A percentile compares a stretch with the other conserved stretches of the same genome.
phyloP scores from a whole-genome alignment of 306 rosid species.

The Trichosanthes truncata region DNA sequence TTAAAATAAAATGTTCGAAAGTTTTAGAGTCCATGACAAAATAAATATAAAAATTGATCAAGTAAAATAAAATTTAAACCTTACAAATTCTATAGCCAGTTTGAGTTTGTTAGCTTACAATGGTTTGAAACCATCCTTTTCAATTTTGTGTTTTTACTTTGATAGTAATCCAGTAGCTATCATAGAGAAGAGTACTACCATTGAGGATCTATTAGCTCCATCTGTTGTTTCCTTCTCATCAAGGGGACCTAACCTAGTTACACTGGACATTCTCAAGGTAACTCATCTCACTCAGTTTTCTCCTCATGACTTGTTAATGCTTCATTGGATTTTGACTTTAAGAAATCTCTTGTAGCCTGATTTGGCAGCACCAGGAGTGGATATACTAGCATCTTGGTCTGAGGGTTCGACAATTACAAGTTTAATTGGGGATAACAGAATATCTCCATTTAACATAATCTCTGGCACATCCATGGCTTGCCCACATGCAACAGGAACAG shows the following conservation, averaged over 20 bases:
- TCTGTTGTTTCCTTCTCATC: constrained; percentile 27
- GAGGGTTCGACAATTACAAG: constrained; percentile 3
- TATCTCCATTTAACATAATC: constrained; percentile 12
- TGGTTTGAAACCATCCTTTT: not conserved
- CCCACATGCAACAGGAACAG: constrained; percentile 23
- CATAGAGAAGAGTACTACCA: constrained; percentile 11
- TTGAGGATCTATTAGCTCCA: constrained; percentile 18
- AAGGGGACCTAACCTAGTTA: constrained; percentile 19
- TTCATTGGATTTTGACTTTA: not conserved
- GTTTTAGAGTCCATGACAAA: not conserved
- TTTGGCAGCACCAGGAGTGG: constrained; percentile 25
- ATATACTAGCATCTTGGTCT: constrained; percentile 24
- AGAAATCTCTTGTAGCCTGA: constrained; percentile 20
- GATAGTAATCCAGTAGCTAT: constrained; percentile 12
- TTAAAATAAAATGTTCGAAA: too few species aligned
- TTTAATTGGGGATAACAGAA: not conserved
- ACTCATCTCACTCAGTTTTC: not conserved
- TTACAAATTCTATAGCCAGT: not conserved
- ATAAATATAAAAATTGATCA: not conserved
- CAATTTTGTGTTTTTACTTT: not conserved
- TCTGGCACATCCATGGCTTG: constrained; percentile 37
- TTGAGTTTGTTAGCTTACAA: not conserved
- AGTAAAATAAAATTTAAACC: not conserved
- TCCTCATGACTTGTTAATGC: not conserved
- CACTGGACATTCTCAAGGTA: constrained; percentile 18